phyloP scores from a whole-genome alignment of 2,329 filamentous ascomycete species.

The Aspergillus aculeatus region DNA sequence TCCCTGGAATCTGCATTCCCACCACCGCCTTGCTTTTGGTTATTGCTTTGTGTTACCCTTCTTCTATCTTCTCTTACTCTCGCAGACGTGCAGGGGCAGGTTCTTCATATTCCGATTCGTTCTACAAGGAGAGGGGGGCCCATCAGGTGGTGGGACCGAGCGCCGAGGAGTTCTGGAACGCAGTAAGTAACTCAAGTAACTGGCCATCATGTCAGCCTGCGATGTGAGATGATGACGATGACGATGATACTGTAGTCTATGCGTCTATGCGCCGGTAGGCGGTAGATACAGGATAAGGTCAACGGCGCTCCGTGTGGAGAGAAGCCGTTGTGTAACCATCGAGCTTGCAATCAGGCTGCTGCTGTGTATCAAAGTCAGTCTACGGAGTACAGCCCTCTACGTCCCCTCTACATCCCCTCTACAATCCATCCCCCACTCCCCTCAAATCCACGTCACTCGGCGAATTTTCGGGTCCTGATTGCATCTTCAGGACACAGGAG shows the following conservation, averaged over 20 bases:
- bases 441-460: slow-evolving; percentile 1
- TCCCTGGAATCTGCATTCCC: background rate
- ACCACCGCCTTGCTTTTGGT: background rate
- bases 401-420: no score
- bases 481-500: background rate
- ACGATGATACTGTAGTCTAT: background rate
- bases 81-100: background rate
- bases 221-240: background rate
- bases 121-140: no score
- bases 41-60: background rate
- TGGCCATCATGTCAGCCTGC: background rate
- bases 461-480: slow-evolving; percentile 3
- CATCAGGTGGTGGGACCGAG: background rate
- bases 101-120: no score
- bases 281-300: background rate
- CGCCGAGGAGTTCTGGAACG: background rate
- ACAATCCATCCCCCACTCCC: background rate
- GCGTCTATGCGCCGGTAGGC: background rate
- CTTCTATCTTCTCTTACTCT: background rate
- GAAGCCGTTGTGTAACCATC: background rate
- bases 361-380: background rate
- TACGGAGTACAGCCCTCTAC: no score
- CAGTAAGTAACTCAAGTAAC: no score
- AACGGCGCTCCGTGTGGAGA: background rate
- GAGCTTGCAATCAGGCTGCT: background rate